A percentile compares a stretch with the other conserved stretches of the same genome.
Evolutionary conservation across 2,329 filamentous ascomycete genomes (phyloP).

Genomic region (Magnaporthiopsis incrustans): DNA sequence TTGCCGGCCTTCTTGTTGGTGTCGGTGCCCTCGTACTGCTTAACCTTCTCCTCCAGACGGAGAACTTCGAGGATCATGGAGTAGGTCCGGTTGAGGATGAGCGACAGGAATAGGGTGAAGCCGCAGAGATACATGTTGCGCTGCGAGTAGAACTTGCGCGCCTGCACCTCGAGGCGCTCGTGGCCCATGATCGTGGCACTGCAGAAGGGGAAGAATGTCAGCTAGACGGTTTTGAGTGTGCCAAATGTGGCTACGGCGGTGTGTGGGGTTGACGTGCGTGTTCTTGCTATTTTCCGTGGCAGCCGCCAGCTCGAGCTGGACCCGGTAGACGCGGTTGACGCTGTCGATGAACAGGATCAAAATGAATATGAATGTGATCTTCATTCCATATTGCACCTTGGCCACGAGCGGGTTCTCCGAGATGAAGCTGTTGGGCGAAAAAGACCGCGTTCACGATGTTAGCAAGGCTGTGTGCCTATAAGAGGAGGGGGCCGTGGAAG

Average conservation of each 20-base stretch:
- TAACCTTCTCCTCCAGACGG: slow-evolving; percentile 84
- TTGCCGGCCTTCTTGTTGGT: slow-evolving; percentile 39
- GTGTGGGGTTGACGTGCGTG: slow-evolving; percentile 29
- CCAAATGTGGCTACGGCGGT: background rate
- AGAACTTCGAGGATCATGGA: slow-evolving; percentile 92
- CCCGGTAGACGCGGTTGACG: slow-evolving; percentile 90
- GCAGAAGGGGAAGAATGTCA: slow-evolving; percentile 16
- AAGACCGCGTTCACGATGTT: background rate
- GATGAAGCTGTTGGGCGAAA: slow-evolving; percentile 62
- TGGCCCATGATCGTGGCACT: slow-evolving; percentile 69
- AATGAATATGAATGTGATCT: slow-evolving; percentile 99
- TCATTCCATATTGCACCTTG: slow-evolving; percentile 94
- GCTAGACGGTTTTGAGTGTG: slow-evolving; percentile 4
- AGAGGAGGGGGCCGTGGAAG: background rate
- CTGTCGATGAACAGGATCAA: slow-evolving; percentile 96
- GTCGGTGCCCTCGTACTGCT: slow-evolving; percentile 64
- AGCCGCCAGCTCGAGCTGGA: slow-evolving; percentile 77
- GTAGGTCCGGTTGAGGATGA: slow-evolving; percentile 99
- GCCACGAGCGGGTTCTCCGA: slow-evolving; percentile 78
- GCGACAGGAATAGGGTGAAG: slow-evolving; percentile 96
- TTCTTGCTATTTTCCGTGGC: slow-evolving; percentile 53
- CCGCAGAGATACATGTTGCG: slow-evolving; percentile 99
- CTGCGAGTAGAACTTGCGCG: slow-evolving; percentile 99
- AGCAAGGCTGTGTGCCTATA: background rate
- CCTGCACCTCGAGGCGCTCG: slow-evolving; percentile 96